These are phyloP conservation scores for Telopea speciosissima DNA, from an alignment of 177 flowering plant species.

Conservation along the genomic window DNA sequence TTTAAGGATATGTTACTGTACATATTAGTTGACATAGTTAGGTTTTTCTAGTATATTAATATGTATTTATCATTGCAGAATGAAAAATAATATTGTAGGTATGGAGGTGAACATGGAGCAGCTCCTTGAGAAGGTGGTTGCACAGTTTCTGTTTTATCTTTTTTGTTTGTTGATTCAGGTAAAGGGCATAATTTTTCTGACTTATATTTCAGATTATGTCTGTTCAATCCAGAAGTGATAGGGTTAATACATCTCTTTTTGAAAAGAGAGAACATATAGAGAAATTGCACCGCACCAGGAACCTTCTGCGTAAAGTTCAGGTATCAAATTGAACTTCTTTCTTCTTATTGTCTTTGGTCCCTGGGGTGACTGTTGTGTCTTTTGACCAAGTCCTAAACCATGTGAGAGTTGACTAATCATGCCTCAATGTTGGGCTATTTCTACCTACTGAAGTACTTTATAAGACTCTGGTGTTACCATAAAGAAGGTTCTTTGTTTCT, in stretches of 20 bases:
- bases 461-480: background rate
- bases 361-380: background rate
- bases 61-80: constrained; percentile 39
- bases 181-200: too few species aligned
- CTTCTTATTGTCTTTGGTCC: background rate
- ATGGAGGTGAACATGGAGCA: constrained; percentile 98
- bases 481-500: background rate
- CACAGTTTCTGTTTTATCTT: constrained; percentile 3
- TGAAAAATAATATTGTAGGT: constrained; percentile 93
- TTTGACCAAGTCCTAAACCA: background rate
- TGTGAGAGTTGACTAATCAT: background rate
- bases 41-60: background rate
- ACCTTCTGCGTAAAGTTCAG: constrained; percentile 97
- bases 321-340: constrained; percentile 28
- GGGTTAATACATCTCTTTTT: constrained; percentile 88
- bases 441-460: background rate
- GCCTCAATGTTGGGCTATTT: background rate
- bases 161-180: background rate
- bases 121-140: constrained; percentile 78
- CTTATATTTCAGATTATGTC: constrained; percentile 66
- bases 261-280: constrained; percentile 95
- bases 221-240: constrained; percentile 93
- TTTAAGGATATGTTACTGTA: background rate
- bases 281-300: constrained; percentile 90
- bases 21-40: background rate